phyloP scores from a whole-genome alignment of 2,329 filamentous ascomycete genomes.

The Cladophialophora yegresii region DNA sequence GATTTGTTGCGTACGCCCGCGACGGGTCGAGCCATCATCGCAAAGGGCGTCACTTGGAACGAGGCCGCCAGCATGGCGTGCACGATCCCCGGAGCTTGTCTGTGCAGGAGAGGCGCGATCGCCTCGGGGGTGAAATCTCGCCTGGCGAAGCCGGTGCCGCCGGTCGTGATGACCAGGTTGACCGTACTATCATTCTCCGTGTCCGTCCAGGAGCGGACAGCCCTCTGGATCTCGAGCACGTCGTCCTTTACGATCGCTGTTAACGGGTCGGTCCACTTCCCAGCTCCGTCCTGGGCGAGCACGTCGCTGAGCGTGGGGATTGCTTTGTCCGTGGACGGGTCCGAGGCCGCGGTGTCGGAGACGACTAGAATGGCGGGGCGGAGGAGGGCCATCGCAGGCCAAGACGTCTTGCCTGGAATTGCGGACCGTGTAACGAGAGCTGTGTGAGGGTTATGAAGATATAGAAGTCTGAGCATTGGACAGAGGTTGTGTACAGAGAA shows the following conservation, averaged over 20 bases:
- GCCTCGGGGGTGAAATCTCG: conserved; percentile 90
- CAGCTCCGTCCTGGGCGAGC: conserved; percentile 66
- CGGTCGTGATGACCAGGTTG: conserved; percentile 84
- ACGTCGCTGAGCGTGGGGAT: conserved; percentile 67
- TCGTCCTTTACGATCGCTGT: conserved; percentile 79
- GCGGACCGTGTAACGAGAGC: conserved; percentile 33
- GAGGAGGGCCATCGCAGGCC: conserved; percentile 50
- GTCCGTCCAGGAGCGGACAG: conserved; percentile 74
- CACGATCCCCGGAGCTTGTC: conserved; percentile 83
- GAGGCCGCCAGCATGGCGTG: conserved; percentile 92
- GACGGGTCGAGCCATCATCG: conserved; percentile 92
- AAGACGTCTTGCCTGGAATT: conserved; percentile 46
- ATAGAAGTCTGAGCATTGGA: not conserved
- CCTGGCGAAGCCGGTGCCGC: conserved; percentile 87
- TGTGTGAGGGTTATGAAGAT: not conserved
- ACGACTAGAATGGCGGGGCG: conserved; percentile 79
- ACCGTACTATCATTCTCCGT: conserved; percentile 40
- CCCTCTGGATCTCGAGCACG: conserved; percentile 70
- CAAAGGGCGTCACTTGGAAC: conserved; percentile 85
- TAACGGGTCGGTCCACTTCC: conserved; percentile 69
- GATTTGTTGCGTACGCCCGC: conserved; percentile 82
- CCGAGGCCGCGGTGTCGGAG: conserved; percentile 82
- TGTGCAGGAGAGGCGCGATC: conserved; percentile 75
- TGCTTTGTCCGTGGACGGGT: conserved; percentile 77
- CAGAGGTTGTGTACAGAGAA: not conserved